Evolutionary conservation across 1,284 basidiomycete species (phyloP).

Genomic region (Boletus mariae): DNA sequence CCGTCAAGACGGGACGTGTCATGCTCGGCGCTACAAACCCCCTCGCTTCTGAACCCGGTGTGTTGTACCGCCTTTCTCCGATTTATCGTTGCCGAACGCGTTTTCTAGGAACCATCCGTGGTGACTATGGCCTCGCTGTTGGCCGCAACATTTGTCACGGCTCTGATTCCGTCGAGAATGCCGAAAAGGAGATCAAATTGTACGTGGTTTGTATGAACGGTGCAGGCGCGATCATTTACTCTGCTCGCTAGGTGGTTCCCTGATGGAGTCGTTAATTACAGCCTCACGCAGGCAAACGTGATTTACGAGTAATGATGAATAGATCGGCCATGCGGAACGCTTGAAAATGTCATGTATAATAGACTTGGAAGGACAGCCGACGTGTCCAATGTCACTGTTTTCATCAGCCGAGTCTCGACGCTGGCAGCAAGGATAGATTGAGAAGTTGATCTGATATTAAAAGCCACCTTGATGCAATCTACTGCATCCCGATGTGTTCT

Average conservation of each 20-base stretch:
- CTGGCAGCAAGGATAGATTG: background rate
- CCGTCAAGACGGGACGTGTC: conserved; percentile 92
- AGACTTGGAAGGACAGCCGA: conserved; percentile 9
- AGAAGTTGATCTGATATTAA: too few species aligned
- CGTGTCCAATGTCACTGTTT: background rate
- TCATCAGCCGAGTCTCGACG: background rate
- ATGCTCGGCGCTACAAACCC: conserved; percentile 99
- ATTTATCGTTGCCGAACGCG: conserved; percentile 1
- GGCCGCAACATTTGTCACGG: conserved; percentile 95
- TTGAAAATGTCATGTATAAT: conserved; percentile 22
- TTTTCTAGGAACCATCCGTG: conserved; percentile 77
- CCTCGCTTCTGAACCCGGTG: conserved; percentile 82
- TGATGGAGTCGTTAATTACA: conserved; percentile 78
- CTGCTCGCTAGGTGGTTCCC: conserved; percentile 70
- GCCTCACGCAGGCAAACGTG: conserved; percentile 65
- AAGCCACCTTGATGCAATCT: background rate
- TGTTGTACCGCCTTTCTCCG: conserved; percentile 13
- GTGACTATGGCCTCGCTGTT: conserved; percentile 89
- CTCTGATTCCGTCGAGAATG: conserved; percentile 88
- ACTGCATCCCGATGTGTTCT: background rate
- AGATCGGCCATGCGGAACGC: conserved; percentile 4
- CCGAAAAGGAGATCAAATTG: conserved; percentile 89
- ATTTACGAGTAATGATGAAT: conserved; percentile 70
- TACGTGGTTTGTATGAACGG: conserved; percentile 41
- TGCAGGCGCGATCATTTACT: conserved; percentile 11